phyloP scores from a whole-genome alignment of 2,329 filamentous ascomycete species.

The Talaromyces sp. region DNA sequence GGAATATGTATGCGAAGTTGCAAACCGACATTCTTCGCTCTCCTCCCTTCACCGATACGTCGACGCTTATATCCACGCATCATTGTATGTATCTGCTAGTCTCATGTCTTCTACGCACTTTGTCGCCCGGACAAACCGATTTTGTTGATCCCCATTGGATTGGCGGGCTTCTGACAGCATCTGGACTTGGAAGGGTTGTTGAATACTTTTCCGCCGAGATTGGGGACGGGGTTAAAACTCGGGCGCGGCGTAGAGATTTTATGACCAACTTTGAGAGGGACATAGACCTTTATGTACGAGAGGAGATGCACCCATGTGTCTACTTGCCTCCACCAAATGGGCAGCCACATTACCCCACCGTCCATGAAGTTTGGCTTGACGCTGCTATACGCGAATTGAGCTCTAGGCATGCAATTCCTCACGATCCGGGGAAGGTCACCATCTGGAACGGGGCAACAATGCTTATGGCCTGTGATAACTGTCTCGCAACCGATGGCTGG shows the following conservation, averaged over 20 bases:
- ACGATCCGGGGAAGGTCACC: constrained; percentile 31
- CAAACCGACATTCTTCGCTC: constrained; percentile 35
- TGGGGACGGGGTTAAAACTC: constrained; percentile 37
- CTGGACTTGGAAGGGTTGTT: constrained; percentile 36
- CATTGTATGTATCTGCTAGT: constrained; percentile 40
- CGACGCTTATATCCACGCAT: constrained; percentile 37
- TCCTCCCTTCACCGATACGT: constrained; percentile 38
- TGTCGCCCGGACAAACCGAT: constrained; percentile 29
- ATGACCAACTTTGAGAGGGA: constrained; percentile 42
- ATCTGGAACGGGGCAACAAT: constrained; percentile 33
- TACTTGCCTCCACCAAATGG: constrained; percentile 28
- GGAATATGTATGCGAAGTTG: constrained; percentile 32
- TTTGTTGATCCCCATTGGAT: constrained; percentile 36
- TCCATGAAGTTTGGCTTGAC: constrained; percentile 39
- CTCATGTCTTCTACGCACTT: constrained; percentile 34
- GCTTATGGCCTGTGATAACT: constrained; percentile 33
- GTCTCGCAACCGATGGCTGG: constrained; percentile 28
- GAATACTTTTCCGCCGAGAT: constrained; percentile 43
- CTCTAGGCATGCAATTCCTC: constrained; percentile 26
- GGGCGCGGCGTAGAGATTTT: constrained; percentile 38
- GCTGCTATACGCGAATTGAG: constrained; percentile 30
- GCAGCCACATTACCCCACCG: constrained; percentile 26
- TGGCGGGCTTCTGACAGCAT: constrained; percentile 36
- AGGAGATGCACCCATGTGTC: constrained; percentile 35
- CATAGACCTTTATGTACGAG: constrained; percentile 32